A percentile compares a stretch with the other conserved stretches of the same genome.
phyloP scores from a whole-genome alignment of 176 grass and related monocot genomes.

The Oryza glaberrima region DNA sequence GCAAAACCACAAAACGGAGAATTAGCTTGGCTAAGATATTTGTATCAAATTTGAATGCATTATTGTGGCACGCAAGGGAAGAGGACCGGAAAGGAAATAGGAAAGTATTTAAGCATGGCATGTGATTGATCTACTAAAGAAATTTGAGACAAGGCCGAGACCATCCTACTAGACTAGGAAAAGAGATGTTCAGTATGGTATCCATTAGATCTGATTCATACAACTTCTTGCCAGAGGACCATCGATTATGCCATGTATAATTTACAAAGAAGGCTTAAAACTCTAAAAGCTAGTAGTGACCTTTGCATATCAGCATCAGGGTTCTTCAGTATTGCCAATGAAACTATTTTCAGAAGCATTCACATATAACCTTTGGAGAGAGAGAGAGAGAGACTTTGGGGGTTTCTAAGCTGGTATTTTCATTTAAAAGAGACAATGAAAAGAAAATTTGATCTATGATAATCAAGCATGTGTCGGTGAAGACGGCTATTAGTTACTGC shows the following conservation, averaged over 20 bases:
- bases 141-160: neutral
- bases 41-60: slow-evolving; percentile 34
- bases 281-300: neutral
- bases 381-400: neutral
- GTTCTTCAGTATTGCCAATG: neutral
- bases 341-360: slow-evolving; percentile 23
- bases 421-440: slow-evolving; percentile 4
- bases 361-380: slow-evolving; percentile 8
- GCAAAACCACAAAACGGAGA: slow-evolving; percentile 1
- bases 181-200: slow-evolving; percentile 19
- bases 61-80: neutral
- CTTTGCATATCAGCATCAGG: slow-evolving; percentile 8
- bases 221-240: neutral
- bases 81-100: slow-evolving; percentile 5
- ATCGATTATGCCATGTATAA: neutral
- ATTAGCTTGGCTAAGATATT: slow-evolving; percentile 31
- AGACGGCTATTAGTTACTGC: slow-evolving; percentile 1
- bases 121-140: slow-evolving; percentile 23
- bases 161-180: neutral
- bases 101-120: neutral
- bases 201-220: slow-evolving; percentile 10
- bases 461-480: neutral
- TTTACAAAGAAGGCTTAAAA: neutral
- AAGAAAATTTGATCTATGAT: neutral
- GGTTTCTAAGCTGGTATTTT: slow-evolving; percentile 13